Conservation (phyloP, 2,329 filamentous ascomycete species). For the Laburnicola sp. region DNA sequence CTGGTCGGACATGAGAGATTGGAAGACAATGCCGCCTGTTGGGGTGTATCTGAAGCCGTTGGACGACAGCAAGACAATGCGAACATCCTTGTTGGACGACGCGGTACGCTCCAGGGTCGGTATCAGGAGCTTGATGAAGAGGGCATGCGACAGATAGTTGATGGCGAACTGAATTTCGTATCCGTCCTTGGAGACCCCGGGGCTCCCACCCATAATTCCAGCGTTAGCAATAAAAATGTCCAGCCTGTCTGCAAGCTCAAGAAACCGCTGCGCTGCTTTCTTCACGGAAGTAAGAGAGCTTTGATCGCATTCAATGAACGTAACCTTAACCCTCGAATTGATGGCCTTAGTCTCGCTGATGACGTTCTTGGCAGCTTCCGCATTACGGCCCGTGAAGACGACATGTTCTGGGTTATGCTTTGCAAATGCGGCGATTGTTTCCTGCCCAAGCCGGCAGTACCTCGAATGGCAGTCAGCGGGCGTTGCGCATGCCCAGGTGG, state of each 20-base stretch:
- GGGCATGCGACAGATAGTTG: constrained; percentile 52
- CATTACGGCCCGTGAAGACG: constrained; percentile 45
- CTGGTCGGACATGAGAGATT: too few relatives aligned
- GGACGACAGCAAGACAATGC: too few relatives aligned
- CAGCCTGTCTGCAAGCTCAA: constrained; percentile 27
- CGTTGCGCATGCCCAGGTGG: not conserved
- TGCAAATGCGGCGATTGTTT: constrained; percentile 43
- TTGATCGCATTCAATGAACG: not conserved
- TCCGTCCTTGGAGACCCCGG: constrained; percentile 46
- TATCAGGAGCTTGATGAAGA: constrained; percentile 48
- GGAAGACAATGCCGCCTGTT: too few relatives aligned
- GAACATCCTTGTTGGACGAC: too few relatives aligned
- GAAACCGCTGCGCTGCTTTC: too few relatives aligned
- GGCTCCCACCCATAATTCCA: constrained; percentile 34
- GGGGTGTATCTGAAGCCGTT: too few relatives aligned
- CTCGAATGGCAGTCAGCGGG: not conserved
- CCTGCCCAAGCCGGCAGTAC: constrained; percentile 47
- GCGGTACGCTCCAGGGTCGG: constrained; percentile 36
- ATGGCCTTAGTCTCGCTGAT: not conserved
- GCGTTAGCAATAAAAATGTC: constrained; percentile 51
- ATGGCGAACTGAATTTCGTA: constrained; percentile 53
- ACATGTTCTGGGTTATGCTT: constrained; percentile 46
- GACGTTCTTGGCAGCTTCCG: not conserved
- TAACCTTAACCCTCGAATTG: not conserved
- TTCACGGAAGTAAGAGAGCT: too few relatives aligned